These are phyloP conservation scores for Periconia digitata DNA, from an alignment of 2,329 filamentous ascomycete species.

Conservation along the genomic window DNA sequence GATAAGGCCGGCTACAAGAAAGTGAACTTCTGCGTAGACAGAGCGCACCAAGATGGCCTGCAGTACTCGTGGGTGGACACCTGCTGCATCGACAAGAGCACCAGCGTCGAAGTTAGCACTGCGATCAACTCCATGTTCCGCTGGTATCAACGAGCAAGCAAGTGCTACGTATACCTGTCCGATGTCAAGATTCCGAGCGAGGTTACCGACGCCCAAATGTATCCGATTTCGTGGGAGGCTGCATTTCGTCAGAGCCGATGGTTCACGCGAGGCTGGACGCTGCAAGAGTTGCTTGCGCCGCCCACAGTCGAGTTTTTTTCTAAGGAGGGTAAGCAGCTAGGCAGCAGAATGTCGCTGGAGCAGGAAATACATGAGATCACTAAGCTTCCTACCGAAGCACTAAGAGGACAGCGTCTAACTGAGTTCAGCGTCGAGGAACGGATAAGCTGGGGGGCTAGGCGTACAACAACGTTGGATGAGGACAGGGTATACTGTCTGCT, in stretches of 20 bases:
- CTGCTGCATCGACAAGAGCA: conserved; percentile 7
- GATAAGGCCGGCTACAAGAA: conserved; percentile 7
- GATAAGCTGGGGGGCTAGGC: conserved; percentile 25
- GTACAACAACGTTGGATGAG: conserved; percentile 23
- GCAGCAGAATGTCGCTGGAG: conserved; percentile 9
- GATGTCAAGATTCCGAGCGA: background rate
- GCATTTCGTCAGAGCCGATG: conserved; percentile 1
- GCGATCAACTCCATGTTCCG: conserved; percentile 6
- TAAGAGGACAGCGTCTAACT: conserved; percentile 8
- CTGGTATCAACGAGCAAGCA: background rate
- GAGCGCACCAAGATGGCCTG: too few relatives aligned
- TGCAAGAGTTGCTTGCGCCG: conserved; percentile 13
- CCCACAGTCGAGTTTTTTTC: conserved; percentile 15
- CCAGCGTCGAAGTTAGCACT: background rate
- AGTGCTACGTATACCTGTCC: conserved; percentile 1
- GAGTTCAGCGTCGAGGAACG: conserved; percentile 19
- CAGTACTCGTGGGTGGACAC: too few relatives aligned
- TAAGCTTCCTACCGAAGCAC: conserved; percentile 2
- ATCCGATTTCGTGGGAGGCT: background rate
- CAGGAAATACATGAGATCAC: conserved; percentile 10
- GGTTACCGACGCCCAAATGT: background rate
- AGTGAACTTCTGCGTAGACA: conserved; percentile 11
- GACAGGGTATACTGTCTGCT: conserved; percentile 26
- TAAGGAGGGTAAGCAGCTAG: conserved; percentile 5
- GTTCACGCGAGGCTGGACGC: too few relatives aligned